Evolutionary conservation across 139 green algal species (phyloP), one percentile per base, ranked within the genome.

Genomic region (Pseudopediastrum boryanum): DNA sequence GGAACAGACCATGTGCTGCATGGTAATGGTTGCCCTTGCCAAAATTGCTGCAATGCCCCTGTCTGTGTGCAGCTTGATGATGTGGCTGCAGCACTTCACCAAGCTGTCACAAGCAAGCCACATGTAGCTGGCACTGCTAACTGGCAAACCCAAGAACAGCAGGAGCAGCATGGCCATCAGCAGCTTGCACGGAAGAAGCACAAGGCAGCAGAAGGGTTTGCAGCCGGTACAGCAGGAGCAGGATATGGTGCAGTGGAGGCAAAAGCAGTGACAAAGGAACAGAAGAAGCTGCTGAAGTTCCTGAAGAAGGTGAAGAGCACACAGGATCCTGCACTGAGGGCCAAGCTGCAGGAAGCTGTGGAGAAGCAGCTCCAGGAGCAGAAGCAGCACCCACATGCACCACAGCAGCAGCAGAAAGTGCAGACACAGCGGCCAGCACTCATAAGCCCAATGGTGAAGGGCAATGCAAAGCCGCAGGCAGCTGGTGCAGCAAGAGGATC

Each of bases 251-350:
- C 48, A 43, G 36, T n/a, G 33, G 35, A 4, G 21, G 6, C 44
- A 58, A 23, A 6, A 48, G 71, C 56, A 59, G 71, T 43, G 4
- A 58, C 29, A 16, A 68, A 71, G 48, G 54, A 50, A 69, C 66
- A 84, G 78, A 33, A 78, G 67, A 73, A 36, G 56, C 5, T 70
- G 12, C 35, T 71, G 29, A 54, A 76, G 76, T 42, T 71, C 0
- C 12, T 69, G 38, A n/a, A 56, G 41, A 78, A 78, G 54, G 21
- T 52, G 2, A 46, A 58, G n/a, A 69, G 21, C 12, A 21, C 23
- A 21, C 13, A 7, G 4, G 78, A 78, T 36, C 41, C 74, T 33
- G 68, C 52, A 5, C 51, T 48, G 39, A 50, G 41, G 27, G 78
- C 58, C 2, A 7, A 44, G 23, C 56, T 79, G 68, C 68, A 13